Percentiles rank a stretch among this genome's conserved stretches.
Evolutionary conservation across 805 yeast genomes (phyloP).

Genomic region (Cyberlindnera subsufficiens): DNA sequence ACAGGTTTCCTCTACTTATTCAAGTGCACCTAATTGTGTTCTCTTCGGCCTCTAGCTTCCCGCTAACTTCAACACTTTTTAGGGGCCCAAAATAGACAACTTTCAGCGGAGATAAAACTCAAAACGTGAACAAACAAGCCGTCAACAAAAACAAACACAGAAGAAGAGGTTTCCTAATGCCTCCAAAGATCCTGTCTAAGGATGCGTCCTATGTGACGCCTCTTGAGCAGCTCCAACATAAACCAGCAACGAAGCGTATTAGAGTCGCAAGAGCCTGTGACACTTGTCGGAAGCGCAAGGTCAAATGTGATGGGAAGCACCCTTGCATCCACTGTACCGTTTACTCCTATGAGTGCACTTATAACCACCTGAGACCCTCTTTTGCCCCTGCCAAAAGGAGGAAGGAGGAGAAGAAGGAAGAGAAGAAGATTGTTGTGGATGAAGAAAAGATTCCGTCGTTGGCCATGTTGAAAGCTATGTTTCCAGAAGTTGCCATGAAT

Average conservation of each 20-base stretch:
- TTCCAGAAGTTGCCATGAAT: slow-evolving; percentile 15
- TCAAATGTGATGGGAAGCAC: slow-evolving; percentile 78
- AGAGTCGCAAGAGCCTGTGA: slow-evolving; percentile 73
- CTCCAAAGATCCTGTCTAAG: slow-evolving; percentile 22
- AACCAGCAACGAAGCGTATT: slow-evolving; percentile 37
- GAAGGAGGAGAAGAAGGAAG: slow-evolving; percentile 1
- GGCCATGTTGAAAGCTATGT: slow-evolving; percentile 6
- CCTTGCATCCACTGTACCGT: slow-evolving; percentile 88
- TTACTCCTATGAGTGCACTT: slow-evolving; percentile 78
- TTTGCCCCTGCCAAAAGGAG: background rate
- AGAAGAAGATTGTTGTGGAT: background rate
- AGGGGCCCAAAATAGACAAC: background rate
- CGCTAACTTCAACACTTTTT: background rate
- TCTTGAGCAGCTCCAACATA: slow-evolving; percentile 10
- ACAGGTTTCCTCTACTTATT: background rate
- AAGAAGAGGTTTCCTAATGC: slow-evolving; percentile 9
- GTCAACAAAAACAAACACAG: background rate
- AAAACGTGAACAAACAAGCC: background rate
- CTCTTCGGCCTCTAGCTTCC: background rate
- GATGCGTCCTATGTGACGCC: slow-evolving; percentile 20
- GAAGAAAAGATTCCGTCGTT: no score
- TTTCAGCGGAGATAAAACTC: background rate
- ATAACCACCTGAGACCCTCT: slow-evolving; percentile 59
- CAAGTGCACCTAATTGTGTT: background rate
- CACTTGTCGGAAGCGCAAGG: slow-evolving; percentile 67